Evolutionary conservation across 2,329 filamentous ascomycete species (phyloP), one percentile per base, ranked within the genome.

Genomic region (Ceratocystis colombiana): DNA sequence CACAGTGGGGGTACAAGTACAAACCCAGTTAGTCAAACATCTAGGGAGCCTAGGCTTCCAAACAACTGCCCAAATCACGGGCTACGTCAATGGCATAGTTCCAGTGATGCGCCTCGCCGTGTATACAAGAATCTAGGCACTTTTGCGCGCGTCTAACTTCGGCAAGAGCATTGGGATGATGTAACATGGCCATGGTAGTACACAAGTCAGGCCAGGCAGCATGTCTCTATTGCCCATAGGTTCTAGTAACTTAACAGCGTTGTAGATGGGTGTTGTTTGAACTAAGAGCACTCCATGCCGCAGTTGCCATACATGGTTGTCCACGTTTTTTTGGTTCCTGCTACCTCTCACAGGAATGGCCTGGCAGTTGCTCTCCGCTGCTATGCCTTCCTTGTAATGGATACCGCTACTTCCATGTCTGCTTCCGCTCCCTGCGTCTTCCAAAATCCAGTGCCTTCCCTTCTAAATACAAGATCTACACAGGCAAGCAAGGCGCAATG

Each of bases 331-430:
- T 33, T 59, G 55, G 28, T 30, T 37, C 28, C 17, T 30, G 20
- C 20, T n/a, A 28, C 22, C 8, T 33, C 22, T 5, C 25, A 17
- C 8, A 22, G 22, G 53, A 28, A 30, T 57, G 53, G 33, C 33
- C 17, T 59, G 55, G 55, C 17, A 59, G 33, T n/a, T 59, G 55
- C 55, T 37, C 20, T 33, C 17, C 15, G 25, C 4, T 33, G 55
- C 15, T 15, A 30, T 30, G 33, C 15, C 55, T 37, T 37, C 30
- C 25, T 20, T 59, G 55, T n/a, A 3, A 59, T 59, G 28, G n/a
- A 59, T 59, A n/a, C 28, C 55, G 55, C 55, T n/a, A 59, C 55
- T 33, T 59, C 28, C 55, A 59, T 37, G 55, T 37, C 28, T 59
- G 20, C 28, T 33, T 59, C 7, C 12, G 28, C 55, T 59, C 55